Base-by-base conservation (phyloP, 148 eudicot genomes). In the Vaccinium myrtillus region DNA sequence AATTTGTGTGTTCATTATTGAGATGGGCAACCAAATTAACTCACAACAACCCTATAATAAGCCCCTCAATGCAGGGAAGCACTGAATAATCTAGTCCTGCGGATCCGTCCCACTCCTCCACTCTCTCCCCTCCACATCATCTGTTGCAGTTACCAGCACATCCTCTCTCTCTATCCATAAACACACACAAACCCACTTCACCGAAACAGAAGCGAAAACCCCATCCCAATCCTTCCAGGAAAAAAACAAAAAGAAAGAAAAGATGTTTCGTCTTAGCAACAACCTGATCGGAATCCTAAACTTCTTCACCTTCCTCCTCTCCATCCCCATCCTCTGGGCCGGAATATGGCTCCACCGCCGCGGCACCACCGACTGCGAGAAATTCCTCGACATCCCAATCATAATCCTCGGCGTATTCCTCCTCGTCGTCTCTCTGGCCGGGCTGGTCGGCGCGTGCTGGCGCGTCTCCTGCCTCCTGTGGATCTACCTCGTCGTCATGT, bases 401-500 rank as follows among this genome's bases (percentile, higher is more conserved):
- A 91, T 95, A 5, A 88, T 87, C 0, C 73, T 94, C 27, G 98
- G 95, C 1, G 92, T 85, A 3, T 89, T 93, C 82, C 87, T 95
- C 50, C 78, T 95, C 84, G 11, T 92, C 0, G 91, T 94, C 75
- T 93, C 98, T 8, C 75, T 95, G 10, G 96, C 94, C 2, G 98
- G 98, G 0, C 79, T 94, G 1, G 71, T 91, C 23, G 98, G 98
- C 70, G 89, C 98, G 0, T 95, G 96, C 86, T 93, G 93, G 39
- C 87, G 93, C 19, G 94, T 91, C 0, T 88, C 94, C 13, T 92
- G 92, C 91, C 89, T 94, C 0, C 86, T 95, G 0, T 95, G 98
- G 98, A 46, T 92, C 2, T 95, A 95, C 84, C 89, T 95, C 0
- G 48, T 95, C 27, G 94, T 94, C 21, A 94, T 95, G 98, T 95